Evolutionary conservation across 306 rosid genomes (phyloP).

Genomic region (Styphnolobium japonicum): DNA sequence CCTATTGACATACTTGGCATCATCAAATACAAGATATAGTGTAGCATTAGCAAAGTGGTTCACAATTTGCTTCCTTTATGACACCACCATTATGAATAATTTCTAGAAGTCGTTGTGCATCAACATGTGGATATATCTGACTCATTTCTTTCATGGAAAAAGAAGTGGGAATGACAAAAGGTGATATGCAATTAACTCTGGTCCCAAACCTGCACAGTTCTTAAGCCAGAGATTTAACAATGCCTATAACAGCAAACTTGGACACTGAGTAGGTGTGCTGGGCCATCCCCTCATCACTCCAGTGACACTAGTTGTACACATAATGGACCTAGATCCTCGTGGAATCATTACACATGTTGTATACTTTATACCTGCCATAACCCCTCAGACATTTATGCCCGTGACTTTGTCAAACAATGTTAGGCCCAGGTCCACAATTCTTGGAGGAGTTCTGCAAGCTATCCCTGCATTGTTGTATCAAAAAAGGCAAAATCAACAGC

Average conservation of each 20-base stretch:
- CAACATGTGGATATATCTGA: slow-evolving; percentile 41
- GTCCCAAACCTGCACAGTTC: slow-evolving; percentile 69
- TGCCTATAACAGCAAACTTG: slow-evolving; percentile 66
- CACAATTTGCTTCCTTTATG: slow-evolving; percentile 65
- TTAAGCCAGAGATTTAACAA: slow-evolving; percentile 65
- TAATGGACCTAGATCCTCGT: slow-evolving; percentile 53
- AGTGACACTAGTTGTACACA: slow-evolving; percentile 81
- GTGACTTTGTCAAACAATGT: slow-evolving; percentile 56
- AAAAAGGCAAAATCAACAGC: slow-evolving; percentile 77
- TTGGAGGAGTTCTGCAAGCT: slow-evolving; percentile 68
- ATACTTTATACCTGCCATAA: slow-evolving; percentile 72
- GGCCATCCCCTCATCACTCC: slow-evolving; percentile 74
- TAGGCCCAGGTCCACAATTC: slow-evolving; percentile 65
- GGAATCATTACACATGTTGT: slow-evolving; percentile 90
- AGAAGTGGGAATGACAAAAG: slow-evolving; percentile 69
- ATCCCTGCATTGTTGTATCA: slow-evolving; percentile 75
- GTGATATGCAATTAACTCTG: slow-evolving; percentile 74
- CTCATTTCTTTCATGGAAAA: slow-evolving; percentile 56
- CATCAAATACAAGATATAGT: slow-evolving; percentile 71
- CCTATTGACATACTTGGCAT: slow-evolving; percentile 77
- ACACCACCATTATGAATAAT: slow-evolving; percentile 48
- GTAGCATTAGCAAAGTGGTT: slow-evolving; percentile 84
- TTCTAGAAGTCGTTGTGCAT: slow-evolving; percentile 33
- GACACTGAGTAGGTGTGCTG: slow-evolving; percentile 79
- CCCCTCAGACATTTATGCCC: slow-evolving; percentile 71